Evolutionary conservation across 2,329 filamentous ascomycete species (phyloP), one percentile per base, ranked within the genome.

Genomic region (Aspergillus pseudoviridinutans): DNA sequence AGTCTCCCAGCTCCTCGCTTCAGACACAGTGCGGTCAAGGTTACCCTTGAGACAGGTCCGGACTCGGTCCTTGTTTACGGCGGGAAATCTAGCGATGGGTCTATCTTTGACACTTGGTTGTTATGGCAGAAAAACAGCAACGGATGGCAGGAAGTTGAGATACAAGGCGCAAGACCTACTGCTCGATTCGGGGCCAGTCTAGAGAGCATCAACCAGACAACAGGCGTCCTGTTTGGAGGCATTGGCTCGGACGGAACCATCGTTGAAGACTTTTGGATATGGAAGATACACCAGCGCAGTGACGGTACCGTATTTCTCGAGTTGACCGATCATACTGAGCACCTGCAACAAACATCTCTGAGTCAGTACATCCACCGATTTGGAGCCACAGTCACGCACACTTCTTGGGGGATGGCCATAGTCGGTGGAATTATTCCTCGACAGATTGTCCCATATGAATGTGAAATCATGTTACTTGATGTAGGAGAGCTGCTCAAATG

Each of bases 1-100:
- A 81, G 84, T 64, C 78, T 96, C n/a, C 87, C 88, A 0, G 66
- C 78, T n/a, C 82, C 88, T 9, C 79, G 92, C 25, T 96, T 89
- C 73, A 82, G 93, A 53, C 93, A 97, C 68, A 84, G 84, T 57
- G 82, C 87, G 29, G 78, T 85, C 12, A 70, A 72, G 14, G 68
- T 84, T 38, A 65, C 67, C 35, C 53, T 78, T 24, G 62, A 65
- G 5, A 57, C 73, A 74, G 28, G 62, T 53, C 63, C 68, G 70
- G 58, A 74, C 78, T 68, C 69, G 54, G 80, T 82, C 1, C 76
- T 92, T 20, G 71, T 89, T 2, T 76, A 84, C 53, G 87, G 88
- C 20, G 88, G 88, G 0, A 88, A 84, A 70, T 79, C 75, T 1
- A 80, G 77, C 1, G 70, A 78, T 10, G 78, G 77, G 1, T 68